phyloP scores from a whole-genome alignment of 2,329 filamentous ascomycete genomes.

The Monosporascus sp. region DNA sequence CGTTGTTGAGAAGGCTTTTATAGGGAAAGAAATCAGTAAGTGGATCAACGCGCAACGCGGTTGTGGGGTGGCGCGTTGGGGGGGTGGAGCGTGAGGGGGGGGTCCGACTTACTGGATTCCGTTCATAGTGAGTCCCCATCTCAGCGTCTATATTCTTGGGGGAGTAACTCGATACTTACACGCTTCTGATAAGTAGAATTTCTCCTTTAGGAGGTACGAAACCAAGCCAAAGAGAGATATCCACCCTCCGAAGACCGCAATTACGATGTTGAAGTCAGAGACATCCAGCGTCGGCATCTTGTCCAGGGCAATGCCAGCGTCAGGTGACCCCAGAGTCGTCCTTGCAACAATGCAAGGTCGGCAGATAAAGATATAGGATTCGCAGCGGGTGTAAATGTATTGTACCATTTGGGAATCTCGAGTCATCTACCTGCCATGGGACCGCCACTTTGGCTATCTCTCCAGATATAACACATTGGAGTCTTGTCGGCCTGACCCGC shows the following conservation, averaged over 20 bases:
- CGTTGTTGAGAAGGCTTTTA: too few species aligned
- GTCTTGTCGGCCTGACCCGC: too few species aligned
- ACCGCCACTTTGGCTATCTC: slow-evolving; percentile 15
- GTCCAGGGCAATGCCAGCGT: slow-evolving; percentile 13
- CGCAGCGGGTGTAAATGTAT: slow-evolving; percentile 32
- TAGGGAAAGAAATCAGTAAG: too few species aligned
- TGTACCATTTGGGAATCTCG: slow-evolving; percentile 32
- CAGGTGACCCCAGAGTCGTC: slow-evolving; percentile 36
- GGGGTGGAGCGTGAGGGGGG: too few species aligned
- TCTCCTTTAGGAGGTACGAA: slow-evolving; percentile 84
- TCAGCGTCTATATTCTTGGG: neutral
- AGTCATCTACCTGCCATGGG: slow-evolving; percentile 2
- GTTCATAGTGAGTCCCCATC: too few species aligned
- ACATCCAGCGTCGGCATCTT: slow-evolving; percentile 49
- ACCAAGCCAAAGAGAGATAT: slow-evolving; percentile 87
- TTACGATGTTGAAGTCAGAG: slow-evolving; percentile 79
- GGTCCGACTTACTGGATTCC: slow-evolving; percentile 58
- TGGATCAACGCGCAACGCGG: too few species aligned
- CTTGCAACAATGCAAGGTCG: slow-evolving; percentile 27
- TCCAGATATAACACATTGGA: too few species aligned
- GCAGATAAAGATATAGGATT: slow-evolving; percentile 23
- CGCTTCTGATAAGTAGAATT: slow-evolving; percentile 86
- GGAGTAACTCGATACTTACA: slow-evolving; percentile 46
- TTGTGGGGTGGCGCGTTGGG: too few species aligned
- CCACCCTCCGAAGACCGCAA: slow-evolving; percentile 77